phyloP scores from a whole-genome alignment of 2,329 filamentous ascomycete species.

The Penicillium sp. region DNA sequence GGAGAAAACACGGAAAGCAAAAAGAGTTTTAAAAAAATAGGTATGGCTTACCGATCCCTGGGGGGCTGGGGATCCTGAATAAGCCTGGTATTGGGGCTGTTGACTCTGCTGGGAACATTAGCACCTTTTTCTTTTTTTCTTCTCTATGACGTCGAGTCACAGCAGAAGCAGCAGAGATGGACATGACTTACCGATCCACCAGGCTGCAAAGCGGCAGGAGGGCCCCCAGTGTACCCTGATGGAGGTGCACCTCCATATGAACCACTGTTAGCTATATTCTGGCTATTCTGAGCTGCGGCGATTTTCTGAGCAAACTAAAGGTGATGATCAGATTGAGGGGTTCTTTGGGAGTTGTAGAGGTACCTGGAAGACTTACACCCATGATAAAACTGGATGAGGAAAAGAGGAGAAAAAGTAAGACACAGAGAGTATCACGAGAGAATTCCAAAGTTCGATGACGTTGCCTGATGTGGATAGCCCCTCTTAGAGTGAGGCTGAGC shows the following conservation, averaged over 20 bases:
- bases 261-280: conserved; percentile 23
- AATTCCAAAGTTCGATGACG: conserved; percentile 3
- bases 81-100: conserved; percentile 56
- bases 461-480: conserved; percentile 6
- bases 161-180: conserved; percentile 4
- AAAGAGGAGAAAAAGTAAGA: not conserved
- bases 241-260: conserved; percentile 36
- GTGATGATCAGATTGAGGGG: not conserved
- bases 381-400: not conserved
- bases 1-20: conserved; percentile 11
- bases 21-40: conserved; percentile 11
- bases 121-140: not conserved
- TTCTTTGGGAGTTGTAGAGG: not conserved
- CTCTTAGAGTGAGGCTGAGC: conserved; percentile 7
- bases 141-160: conserved; percentile 23
- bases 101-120: conserved; percentile 3
- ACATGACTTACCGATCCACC: conserved; percentile 52
- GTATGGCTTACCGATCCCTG: conserved; percentile 39
- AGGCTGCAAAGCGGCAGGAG: conserved; percentile 37
- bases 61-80: conserved; percentile 43
- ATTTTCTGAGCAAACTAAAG: conserved; percentile 40
- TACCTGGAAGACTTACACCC: conserved; percentile 5
- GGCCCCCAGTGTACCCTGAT: conserved; percentile 37
- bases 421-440: conserved; percentile 2
- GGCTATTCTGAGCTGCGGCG: conserved; percentile 35